A percentile compares a stretch with the other conserved stretches of the same genome.
Conservation (phyloP, 768 basidiomycete species). For the Trametes punicea region DNA sequence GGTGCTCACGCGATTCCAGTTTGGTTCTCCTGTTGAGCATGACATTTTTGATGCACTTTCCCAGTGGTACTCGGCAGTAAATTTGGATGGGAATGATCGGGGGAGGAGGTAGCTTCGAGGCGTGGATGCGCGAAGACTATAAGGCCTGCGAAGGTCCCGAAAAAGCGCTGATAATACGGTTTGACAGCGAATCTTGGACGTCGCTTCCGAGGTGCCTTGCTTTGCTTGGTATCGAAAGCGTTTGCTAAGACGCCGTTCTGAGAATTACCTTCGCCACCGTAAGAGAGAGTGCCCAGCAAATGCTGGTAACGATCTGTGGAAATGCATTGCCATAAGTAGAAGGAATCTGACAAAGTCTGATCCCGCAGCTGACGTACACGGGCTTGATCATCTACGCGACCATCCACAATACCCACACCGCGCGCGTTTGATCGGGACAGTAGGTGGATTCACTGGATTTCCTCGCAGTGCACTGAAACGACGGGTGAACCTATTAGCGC, state of each 20-base stretch:
- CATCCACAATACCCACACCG: not conserved
- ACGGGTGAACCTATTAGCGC: too few relatives aligned
- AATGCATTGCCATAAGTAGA: constrained; percentile 3
- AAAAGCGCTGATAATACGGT: not conserved
- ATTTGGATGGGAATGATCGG: not conserved
- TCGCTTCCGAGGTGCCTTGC: not conserved
- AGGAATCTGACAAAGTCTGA: not conserved
- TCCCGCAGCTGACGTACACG: not conserved
- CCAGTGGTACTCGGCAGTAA: not conserved
- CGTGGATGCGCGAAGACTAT: not conserved
- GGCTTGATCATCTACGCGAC: not conserved
- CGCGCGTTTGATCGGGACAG: not conserved
- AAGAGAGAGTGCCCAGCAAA: not conserved
- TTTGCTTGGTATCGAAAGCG: not conserved
- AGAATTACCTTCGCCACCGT: not conserved
- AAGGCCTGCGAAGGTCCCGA: not conserved
- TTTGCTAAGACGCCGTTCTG: not conserved
- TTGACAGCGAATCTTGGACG: not conserved
- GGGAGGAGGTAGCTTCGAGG: not conserved
- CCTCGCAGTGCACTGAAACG: too few relatives aligned
- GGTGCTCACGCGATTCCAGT: constrained; percentile 21
- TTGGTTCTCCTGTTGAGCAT: constrained; percentile 16
- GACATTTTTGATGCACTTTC: constrained; percentile 4
- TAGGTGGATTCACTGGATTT: not conserved
- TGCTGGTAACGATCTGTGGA: not conserved